Base-by-base conservation (phyloP, 83 land plant species). In the Picea mariana region DNA sequence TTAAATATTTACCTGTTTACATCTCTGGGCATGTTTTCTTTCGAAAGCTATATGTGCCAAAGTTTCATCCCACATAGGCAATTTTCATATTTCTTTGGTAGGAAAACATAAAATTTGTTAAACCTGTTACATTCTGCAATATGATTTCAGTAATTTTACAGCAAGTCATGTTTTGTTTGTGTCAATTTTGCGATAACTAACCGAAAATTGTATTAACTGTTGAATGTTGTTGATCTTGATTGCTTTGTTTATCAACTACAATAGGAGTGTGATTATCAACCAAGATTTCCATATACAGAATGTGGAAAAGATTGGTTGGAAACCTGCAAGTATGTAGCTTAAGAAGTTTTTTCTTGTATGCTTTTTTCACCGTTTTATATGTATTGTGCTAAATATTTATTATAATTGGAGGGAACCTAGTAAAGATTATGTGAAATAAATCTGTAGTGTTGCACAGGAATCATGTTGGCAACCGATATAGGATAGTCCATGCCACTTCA, bases 181-280 rank as follows among this genome's bases (percentile, higher is more conserved):
- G 52, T 49, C 52, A 47, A 44, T 75, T 26, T 23, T 75, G 27
- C 23, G n/a, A n/a, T 49, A 24, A 21, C 13, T 49, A 49, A 75
- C 17, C 52, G 6, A 75, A 26, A n/a, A 75, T 6, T 75, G 11
- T 3, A 72, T 23, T 40, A 24, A 42, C 60, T 21, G 17, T 21
- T 49, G 44, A 49, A 21, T 75, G 49, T 75, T 75, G 7, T n/a
- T 75, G 31, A 47, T 75, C 49, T 75, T 18, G 12, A 49, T 75
- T 72, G 11, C 60, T 47, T 49, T 75, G 31, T 23, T 47, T 9
- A 4, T 49, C 78, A 75, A 75, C 52, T 75, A 0, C 20, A 18
- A 26, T 18, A 89, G 87, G 91, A 89, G 80, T 84, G 91, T 77
- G 90, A 89, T 82, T 89, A 86, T 84, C 80, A 55, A 61, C 86